A percentile compares a stretch with the other conserved stretches of the same genome.
Evolutionary conservation across 73 alveolate species (phyloP).

Genomic region (Effrenium voratum): DNA sequence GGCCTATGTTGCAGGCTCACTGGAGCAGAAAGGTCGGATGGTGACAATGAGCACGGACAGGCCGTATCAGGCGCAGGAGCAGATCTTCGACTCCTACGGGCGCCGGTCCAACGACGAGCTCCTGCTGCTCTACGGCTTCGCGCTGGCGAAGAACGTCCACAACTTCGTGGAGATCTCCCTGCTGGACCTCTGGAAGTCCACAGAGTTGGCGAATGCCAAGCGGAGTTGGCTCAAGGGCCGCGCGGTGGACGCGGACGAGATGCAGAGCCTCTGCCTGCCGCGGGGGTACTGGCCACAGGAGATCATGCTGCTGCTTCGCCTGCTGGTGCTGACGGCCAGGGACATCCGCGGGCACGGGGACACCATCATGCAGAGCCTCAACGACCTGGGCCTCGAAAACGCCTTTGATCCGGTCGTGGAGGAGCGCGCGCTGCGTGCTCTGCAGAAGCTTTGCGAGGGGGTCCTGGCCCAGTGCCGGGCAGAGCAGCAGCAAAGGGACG

Average conservation of each 20-base stretch:
- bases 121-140: slow-evolving; percentile 64
- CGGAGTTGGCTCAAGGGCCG: slow-evolving; percentile 8
- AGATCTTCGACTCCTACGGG: slow-evolving; percentile 78
- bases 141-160: slow-evolving; percentile 23
- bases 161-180: slow-evolving; percentile 51
- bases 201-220: slow-evolving; percentile 26
- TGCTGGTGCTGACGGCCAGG: slow-evolving; percentile 27
- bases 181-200: slow-evolving; percentile 36
- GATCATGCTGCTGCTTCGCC: slow-evolving; percentile 60
- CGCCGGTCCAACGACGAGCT: slow-evolving; percentile 68
- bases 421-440: slow-evolving; percentile 4
- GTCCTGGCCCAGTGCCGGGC: slow-evolving; percentile 33
- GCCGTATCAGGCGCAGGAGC: not conserved
- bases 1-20: slow-evolving; percentile 59
- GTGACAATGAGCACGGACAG: not conserved
- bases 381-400: slow-evolving; percentile 37
- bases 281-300: slow-evolving; percentile 53
- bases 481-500: slow-evolving; percentile 19
- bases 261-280: slow-evolving; percentile 65
- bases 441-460: slow-evolving; percentile 34
- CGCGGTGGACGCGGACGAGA: slow-evolving; percentile 66
- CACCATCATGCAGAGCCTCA: slow-evolving; percentile 10
- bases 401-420: slow-evolving; percentile 50
- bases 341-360: not conserved
- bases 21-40: not conserved